Evolutionary conservation across 495 filamentous ascomycete genomes (phyloP), one percentile per base, ranked within the genome.

Genomic region (Podospora bellae-mahoneyi): DNA sequence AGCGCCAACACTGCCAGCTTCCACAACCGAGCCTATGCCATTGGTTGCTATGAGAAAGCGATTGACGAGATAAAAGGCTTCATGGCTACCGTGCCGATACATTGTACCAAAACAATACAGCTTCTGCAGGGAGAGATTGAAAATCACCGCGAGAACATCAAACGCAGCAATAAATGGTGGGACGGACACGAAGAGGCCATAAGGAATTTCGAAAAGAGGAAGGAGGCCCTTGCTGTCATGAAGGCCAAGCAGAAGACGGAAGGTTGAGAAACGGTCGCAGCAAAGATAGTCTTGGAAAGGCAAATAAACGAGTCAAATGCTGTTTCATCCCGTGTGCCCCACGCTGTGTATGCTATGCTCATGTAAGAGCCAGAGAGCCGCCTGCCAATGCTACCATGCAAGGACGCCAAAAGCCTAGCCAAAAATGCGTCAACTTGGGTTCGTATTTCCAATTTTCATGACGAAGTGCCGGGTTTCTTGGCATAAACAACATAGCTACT

Each of bases 401-500:
- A 32, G 30, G 30, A 32, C 30, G 30, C 30, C 30, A 13, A 16
- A 48, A 10, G 13, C 9, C 13, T 10, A 48, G 13, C 15, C 30
- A 7, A 32, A 48, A 48, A 10, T 48, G 7, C 13, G 15, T 48
- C 39, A 13, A 10, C 7, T 48, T 48, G 39, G 2, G 15, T 2
- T 16, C 1, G 9, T 48, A 32, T 18, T 48, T 48, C 39, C 7
- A 48, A 48, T 13, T 10, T 58, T 58, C 55, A 58, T 26, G 7
- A 9, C 55, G 4, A 10, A 2, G 19, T 58, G 55, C 55, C 1
- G 0, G 55, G 55, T 10, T 58, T 58, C 18, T 58, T 58, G 0
- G 55, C 55, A 58, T 58, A 58, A 58, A 58, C 55, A 4, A 58
- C 55, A 23, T 58, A 58, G 13, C 55, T 58, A 23, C 3, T 26